phyloP scores from a whole-genome alignment of 2,329 filamentous ascomycete genomes.

The Xylariaceae sp. region DNA sequence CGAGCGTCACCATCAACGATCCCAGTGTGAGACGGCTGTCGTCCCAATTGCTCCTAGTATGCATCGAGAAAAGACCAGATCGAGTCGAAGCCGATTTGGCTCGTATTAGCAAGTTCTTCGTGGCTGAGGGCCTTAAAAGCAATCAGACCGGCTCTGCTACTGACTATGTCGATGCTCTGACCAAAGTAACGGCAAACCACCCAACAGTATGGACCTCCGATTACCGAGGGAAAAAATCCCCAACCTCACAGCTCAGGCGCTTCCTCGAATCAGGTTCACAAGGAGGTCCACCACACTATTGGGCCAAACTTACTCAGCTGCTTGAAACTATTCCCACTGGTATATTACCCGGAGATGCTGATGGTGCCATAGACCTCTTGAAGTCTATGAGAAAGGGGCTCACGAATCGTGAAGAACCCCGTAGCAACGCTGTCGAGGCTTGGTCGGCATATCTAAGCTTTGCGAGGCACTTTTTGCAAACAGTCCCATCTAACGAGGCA shows the following conservation, averaged over 20 bases:
- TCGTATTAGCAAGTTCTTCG: constrained; percentile 63
- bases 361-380: constrained; percentile 67
- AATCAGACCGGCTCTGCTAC: constrained; percentile 76
- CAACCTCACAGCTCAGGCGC: constrained; percentile 64
- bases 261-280: constrained; percentile 88
- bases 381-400: constrained; percentile 75
- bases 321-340: constrained; percentile 62
- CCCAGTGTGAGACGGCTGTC: constrained; percentile 57
- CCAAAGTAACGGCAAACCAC: constrained; percentile 67
- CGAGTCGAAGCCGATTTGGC: constrained; percentile 57
- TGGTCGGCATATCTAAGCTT: constrained; percentile 79
- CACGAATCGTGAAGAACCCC: constrained; percentile 75
- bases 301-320: constrained; percentile 71
- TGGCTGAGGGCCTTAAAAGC: constrained; percentile 75
- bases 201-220: constrained; percentile 77
- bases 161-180: constrained; percentile 72
- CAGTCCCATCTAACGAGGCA: constrained; percentile 54
- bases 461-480: constrained; percentile 59
- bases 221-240: constrained; percentile 60
- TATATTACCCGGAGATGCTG: constrained; percentile 58
- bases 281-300: constrained; percentile 73
- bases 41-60: constrained; percentile 58
- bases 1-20: constrained; percentile 69
- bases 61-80: constrained; percentile 54
- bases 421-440: constrained; percentile 69